phyloP scores from a whole-genome alignment of 768 basidiomycete species.

The Leccinum arenicola region DNA sequence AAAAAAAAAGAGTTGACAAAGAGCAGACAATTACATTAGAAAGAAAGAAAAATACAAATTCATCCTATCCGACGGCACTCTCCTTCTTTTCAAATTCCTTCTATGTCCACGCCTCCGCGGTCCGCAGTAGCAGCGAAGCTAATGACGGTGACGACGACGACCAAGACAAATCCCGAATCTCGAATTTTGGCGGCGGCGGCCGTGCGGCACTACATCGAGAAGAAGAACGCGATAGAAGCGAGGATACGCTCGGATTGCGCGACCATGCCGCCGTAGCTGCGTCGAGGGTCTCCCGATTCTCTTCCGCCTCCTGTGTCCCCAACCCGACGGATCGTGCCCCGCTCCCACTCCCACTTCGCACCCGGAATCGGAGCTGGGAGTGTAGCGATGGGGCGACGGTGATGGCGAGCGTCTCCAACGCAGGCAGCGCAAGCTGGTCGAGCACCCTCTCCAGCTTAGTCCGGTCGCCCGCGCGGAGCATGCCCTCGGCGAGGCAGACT shows the following conservation, averaged over 20 bases:
- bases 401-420: conserved; percentile 16
- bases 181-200: conserved; percentile 2
- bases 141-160: not conserved
- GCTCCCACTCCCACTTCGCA: not conserved
- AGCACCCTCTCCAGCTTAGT: conserved; percentile 17
- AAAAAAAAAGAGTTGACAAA: not conserved
- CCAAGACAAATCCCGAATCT: conserved; percentile 5
- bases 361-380: not conserved
- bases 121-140: not conserved
- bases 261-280: conserved; percentile 11
- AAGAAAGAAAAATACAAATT: not conserved
- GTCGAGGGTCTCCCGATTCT: conserved; percentile 2
- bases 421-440: conserved; percentile 21
- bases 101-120: not conserved
- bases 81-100: not conserved
- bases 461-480: conserved; percentile 21
- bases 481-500: conserved; percentile 21
- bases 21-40: not conserved
- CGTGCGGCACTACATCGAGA: not conserved
- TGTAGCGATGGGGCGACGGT: not conserved
- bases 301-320: not conserved
- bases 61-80: not conserved
- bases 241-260: conserved; percentile 7
- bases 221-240: conserved; percentile 16
- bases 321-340: not conserved